Conservation (phyloP, 2,329 filamentous ascomycete genomes). For the Orbilia brochopaga region DNA sequence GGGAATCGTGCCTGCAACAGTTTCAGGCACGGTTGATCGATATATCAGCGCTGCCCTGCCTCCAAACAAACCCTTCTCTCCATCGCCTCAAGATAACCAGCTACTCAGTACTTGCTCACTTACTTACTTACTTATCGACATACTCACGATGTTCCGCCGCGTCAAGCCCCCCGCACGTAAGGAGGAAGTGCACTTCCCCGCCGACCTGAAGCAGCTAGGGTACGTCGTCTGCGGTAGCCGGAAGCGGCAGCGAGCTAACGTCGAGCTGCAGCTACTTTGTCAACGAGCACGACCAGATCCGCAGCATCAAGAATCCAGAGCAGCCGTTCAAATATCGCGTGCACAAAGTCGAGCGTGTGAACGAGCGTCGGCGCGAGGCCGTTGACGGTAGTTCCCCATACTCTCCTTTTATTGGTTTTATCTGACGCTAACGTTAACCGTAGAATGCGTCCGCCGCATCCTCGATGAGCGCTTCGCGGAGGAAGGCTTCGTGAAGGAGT, state of each 20-base stretch:
- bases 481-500: slow-evolving; percentile 67
- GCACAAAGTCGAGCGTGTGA: slow-evolving; percentile 71
- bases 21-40: too few relatives aligned
- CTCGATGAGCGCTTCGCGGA: slow-evolving; percentile 68
- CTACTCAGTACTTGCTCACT: too few relatives aligned
- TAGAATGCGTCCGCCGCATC: slow-evolving; percentile 58
- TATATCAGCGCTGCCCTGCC: too few relatives aligned
- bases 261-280: slow-evolving; percentile 79
- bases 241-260: too few relatives aligned
- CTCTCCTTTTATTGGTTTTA: too few relatives aligned
- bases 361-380: slow-evolving; percentile 74
- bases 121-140: too few relatives aligned
- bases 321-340: slow-evolving; percentile 76
- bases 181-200: slow-evolving; percentile 73
- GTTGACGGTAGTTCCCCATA: slow-evolving; percentile 68
- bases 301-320: slow-evolving; percentile 70
- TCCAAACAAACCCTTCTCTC: too few relatives aligned
- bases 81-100: too few relatives aligned
- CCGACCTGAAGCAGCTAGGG: slow-evolving; percentile 74
- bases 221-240: slow-evolving; percentile 58
- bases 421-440: too few relatives aligned
- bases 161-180: slow-evolving; percentile 66
- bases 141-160: slow-evolving; percentile 78
- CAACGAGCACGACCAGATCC: slow-evolving; percentile 76
- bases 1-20: too few relatives aligned